These are phyloP conservation scores for Pythium myriotylum DNA, from an alignment of 352 stramenopile species.

Conservation along the genomic window DNA sequence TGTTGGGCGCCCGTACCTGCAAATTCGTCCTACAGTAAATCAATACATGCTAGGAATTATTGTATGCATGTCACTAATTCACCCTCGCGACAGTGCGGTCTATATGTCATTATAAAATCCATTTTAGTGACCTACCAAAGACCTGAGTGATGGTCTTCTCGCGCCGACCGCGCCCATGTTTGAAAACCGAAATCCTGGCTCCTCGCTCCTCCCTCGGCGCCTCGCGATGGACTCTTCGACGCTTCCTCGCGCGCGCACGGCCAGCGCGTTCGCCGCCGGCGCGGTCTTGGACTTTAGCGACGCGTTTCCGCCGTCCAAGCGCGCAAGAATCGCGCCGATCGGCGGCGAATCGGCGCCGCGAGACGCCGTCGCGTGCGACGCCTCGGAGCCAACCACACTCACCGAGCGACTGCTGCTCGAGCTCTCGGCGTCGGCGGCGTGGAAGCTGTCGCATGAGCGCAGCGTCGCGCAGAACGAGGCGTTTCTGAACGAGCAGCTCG, in stretches of 20 bases:
- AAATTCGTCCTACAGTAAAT: no score
- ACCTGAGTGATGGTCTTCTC: background rate
- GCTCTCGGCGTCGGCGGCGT: slow-evolving; percentile 26
- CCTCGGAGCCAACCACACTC: slow-evolving; percentile 1
- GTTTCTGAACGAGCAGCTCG: slow-evolving; percentile 72
- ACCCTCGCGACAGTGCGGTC: no score
- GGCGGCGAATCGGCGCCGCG: slow-evolving; percentile 7
- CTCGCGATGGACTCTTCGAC: slow-evolving; percentile 11
- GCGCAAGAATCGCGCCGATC: slow-evolving; percentile 5
- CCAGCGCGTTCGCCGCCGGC: background rate
- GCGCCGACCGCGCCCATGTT: background rate
- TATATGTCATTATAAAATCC: no score
- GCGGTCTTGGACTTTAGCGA: slow-evolving; percentile 6
- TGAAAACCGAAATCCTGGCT: background rate
- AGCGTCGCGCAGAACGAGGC: slow-evolving; percentile 45
- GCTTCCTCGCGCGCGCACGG: slow-evolving; percentile 17
- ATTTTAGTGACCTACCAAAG: no score
- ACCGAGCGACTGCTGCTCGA: slow-evolving; percentile 20
- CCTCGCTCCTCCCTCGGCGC: no score
- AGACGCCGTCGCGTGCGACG: background rate
- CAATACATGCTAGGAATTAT: no score
- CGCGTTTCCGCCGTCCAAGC: slow-evolving; percentile 27
- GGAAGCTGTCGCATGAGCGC: slow-evolving; percentile 50
- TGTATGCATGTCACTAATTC: no score
- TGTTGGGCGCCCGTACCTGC: no score